phyloP scores from a whole-genome alignment of 2,329 filamentous ascomycete species.

The Aspergillus aculeatus region DNA sequence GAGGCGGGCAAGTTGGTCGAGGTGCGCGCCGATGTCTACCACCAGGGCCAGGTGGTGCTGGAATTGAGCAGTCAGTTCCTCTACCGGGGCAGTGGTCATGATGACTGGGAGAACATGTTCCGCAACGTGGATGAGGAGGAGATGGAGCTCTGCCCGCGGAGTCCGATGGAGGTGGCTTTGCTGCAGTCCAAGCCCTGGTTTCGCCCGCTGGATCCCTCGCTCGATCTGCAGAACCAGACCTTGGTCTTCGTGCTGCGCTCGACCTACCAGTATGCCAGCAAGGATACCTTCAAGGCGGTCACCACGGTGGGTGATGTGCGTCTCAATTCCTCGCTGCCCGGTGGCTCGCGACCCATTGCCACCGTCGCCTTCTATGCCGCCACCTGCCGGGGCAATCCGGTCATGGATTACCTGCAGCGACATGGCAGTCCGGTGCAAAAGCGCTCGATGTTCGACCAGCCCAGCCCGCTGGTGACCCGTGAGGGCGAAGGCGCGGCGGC shows the following conservation, averaged over 20 bases:
- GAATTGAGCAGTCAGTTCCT: neutral
- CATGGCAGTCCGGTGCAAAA: neutral
- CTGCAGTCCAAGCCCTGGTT: constrained; percentile 1
- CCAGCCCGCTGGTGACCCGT: neutral
- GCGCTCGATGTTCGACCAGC: neutral
- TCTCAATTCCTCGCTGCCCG: too few species aligned
- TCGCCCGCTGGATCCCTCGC: neutral
- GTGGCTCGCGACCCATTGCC: neutral
- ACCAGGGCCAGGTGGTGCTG: neutral
- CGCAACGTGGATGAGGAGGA: neutral
- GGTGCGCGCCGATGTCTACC: neutral
- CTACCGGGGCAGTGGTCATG: neutral
- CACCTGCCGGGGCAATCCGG: constrained; percentile 3
- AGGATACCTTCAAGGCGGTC: neutral
- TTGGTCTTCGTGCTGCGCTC: neutral
- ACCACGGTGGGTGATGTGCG: too few species aligned
- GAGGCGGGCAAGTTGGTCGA: constrained; percentile 1
- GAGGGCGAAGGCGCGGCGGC: neutral
- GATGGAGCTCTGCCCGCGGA: neutral
- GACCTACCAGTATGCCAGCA: neutral
- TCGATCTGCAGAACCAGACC: neutral
- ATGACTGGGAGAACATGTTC: neutral
- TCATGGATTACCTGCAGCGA: constrained; percentile 9
- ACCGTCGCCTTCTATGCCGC: neutral
- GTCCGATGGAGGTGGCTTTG: neutral